A percentile compares a stretch with the other conserved stretches of the same genome.
These are phyloP conservation scores for Fusarium penzigii DNA, from an alignment of 2,329 filamentous ascomycete species.

Conservation along the genomic window DNA sequence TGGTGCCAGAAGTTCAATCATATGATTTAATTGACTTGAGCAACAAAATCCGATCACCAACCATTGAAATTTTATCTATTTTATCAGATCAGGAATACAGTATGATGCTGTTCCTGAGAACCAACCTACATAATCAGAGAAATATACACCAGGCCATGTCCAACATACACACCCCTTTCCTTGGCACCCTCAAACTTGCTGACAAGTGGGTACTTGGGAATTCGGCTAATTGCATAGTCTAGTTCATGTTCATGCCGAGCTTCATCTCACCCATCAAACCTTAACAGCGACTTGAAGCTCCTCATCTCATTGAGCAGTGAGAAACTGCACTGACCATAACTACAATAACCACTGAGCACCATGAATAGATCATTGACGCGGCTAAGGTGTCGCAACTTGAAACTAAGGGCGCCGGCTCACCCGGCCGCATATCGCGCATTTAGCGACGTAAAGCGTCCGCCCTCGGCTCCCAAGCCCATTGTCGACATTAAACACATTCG, in stretches of 20 bases:
- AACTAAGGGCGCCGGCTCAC: constrained; percentile 10
- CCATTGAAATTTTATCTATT: too few species aligned
- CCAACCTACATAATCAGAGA: too few species aligned
- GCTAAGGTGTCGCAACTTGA: constrained; percentile 26
- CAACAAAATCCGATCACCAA: too few species aligned
- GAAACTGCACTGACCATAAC: constrained; percentile 18
- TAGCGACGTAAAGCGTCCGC: constrained; percentile 50
- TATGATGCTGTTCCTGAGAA: too few species aligned
- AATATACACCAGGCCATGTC: too few species aligned
- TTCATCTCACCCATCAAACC: constrained; percentile 18
- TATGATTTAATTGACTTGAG: too few species aligned
- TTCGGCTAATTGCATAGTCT: constrained; percentile 37
- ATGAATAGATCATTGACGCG: constrained; percentile 35
- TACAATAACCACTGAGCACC: constrained; percentile 10
- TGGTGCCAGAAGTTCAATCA: too few species aligned
- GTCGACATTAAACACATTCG: constrained; percentile 91
- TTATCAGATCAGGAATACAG: too few species aligned
- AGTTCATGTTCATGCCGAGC: constrained; percentile 8
- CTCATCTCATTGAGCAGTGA: constrained; percentile 19
- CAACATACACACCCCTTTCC: too few species aligned
- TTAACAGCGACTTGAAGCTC: constrained; percentile 19
- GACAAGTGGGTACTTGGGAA: neutral
- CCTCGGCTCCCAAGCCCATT: constrained; percentile 74
- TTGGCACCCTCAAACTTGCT: too few species aligned
- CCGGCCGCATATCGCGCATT: constrained; percentile 20